These are phyloP conservation scores for Nicotiana sylvestris DNA, from an alignment of 257 asterid genomes.

Conservation along the genomic window DNA sequence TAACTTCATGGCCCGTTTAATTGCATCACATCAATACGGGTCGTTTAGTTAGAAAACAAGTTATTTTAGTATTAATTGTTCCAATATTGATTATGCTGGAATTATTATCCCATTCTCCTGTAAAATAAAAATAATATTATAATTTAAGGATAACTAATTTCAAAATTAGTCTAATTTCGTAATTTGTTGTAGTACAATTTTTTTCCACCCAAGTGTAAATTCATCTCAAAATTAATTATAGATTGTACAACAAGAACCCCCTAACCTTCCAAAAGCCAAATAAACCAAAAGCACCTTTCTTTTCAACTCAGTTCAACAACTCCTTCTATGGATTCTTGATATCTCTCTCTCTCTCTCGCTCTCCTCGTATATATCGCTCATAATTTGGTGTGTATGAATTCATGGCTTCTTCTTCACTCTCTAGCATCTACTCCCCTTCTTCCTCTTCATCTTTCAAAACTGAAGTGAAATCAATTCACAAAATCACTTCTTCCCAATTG, in stretches of 20 bases:
- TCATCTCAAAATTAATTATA: no score
- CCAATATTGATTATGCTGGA: fast-evolving
- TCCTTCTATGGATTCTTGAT: neutral
- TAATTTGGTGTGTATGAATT: neutral
- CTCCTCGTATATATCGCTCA: constrained; percentile 9
- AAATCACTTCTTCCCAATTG: constrained; percentile 12
- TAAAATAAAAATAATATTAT: no score
- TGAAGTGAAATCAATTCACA: constrained; percentile 18
- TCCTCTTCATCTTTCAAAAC: constrained; percentile 12
- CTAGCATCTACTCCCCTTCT: constrained; percentile 21
- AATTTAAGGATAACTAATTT: no score
- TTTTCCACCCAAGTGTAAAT: no score
- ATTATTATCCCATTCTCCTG: no score
- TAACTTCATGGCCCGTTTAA: no score
- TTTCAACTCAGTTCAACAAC: neutral
- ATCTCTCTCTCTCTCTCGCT: neutral
- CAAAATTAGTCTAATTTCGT: no score
- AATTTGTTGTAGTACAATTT: no score
- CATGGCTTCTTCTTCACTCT: constrained; percentile 43
- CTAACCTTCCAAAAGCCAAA: neutral
- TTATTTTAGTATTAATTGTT: no score
- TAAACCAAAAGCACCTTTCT: neutral
- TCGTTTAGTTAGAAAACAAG: no score
- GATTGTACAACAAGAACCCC: neutral
- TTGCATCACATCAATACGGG: no score